Percentiles rank a stretch among this genome's conserved stretches.
Conservation (phyloP, 306 rosid genomes). For the Corylus heterophylla region DNA sequence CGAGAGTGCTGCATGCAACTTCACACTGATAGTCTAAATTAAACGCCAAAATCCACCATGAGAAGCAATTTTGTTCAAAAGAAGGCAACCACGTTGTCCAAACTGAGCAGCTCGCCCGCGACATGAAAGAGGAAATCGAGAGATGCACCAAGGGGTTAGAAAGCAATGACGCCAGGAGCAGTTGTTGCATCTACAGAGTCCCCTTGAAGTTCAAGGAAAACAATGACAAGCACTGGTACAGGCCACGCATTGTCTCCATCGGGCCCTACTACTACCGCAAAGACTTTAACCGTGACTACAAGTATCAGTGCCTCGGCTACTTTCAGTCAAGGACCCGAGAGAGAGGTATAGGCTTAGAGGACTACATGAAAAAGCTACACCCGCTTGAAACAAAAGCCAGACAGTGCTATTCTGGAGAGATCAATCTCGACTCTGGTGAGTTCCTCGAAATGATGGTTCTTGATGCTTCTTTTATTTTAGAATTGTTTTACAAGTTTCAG, state of each 20-base stretch:
- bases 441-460: neutral
- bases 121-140: no score
- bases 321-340: neutral
- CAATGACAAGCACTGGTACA: neutral
- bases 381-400: neutral
- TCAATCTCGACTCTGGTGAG: neutral
- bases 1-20: no score
- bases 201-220: neutral
- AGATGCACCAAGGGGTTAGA: no score
- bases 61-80: no score
- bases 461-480: neutral
- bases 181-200: neutral
- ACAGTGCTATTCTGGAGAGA: constrained; percentile 23
- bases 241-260: neutral
- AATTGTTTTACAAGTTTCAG: neutral
- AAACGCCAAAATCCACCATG: no score
- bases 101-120: no score
- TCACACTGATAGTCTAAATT: no score
- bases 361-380: neutral
- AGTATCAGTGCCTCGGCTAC: neutral
- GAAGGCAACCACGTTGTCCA: no score
- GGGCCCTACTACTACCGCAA: neutral
- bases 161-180: neutral
- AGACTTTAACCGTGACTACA: neutral
- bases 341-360: neutral